Conservation (phyloP, 495 filamentous ascomycete genomes). For the Astrothelium subdiscretum region DNA sequence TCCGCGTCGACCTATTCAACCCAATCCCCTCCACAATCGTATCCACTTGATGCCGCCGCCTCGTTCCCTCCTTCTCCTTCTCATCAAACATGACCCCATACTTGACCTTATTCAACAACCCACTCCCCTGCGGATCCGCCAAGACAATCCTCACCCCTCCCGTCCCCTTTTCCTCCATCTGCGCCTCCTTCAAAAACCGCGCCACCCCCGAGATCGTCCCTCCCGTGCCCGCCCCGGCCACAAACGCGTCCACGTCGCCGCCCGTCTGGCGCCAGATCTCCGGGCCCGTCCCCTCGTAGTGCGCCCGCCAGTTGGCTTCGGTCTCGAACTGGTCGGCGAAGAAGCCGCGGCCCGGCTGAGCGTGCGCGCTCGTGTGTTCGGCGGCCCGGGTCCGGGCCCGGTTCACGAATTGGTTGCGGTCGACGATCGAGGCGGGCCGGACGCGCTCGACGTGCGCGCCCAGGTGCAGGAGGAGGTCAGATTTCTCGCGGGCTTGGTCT, state of each 20-base stretch:
- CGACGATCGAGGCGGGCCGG: constrained; percentile 79
- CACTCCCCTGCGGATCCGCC: constrained; percentile 90
- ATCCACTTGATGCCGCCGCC: constrained; percentile 82
- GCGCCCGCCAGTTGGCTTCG: constrained; percentile 71
- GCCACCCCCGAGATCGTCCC: constrained; percentile 87
- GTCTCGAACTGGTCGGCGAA: constrained; percentile 98
- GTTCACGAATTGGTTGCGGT: constrained; percentile 90
- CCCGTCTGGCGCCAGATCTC: constrained; percentile 75
- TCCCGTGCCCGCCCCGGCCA: constrained; percentile 91
- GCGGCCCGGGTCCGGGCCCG: constrained; percentile 64
- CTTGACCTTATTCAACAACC: constrained; percentile 77
- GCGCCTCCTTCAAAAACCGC: constrained; percentile 52
- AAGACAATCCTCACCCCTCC: constrained; percentile 57
- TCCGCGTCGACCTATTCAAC: constrained; percentile 81
- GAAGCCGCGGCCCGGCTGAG: constrained; percentile 48
- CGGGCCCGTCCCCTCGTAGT: constrained; percentile 72
- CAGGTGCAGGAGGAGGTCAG: constrained; percentile 73
- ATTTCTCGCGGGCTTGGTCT: constrained; percentile 84
- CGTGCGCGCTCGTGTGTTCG: constrained; percentile 52
- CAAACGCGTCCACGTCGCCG: constrained; percentile 73
- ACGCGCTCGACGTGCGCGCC: constrained; percentile 85
- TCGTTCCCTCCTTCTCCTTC: constrained; percentile 80
- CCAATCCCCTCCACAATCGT: constrained; percentile 94
- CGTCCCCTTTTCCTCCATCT: background rate
- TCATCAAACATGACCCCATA: constrained; percentile 92